Evolutionary conservation across 2,329 filamentous ascomycete genomes (phyloP).

Genomic region (Clonostachys sp.): DNA sequence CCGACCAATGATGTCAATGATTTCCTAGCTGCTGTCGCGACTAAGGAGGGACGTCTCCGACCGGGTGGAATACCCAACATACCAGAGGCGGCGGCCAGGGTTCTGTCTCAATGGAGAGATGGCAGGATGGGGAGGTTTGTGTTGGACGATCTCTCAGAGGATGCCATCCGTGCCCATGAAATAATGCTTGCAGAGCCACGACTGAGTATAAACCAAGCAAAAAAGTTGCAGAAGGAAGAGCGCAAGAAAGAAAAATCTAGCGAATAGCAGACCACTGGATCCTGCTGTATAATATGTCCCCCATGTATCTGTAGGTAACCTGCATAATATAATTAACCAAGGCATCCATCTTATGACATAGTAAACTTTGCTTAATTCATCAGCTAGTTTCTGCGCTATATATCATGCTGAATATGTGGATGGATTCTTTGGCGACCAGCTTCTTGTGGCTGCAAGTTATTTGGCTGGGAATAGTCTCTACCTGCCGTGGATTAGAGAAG

Average conservation of each 20-base stretch:
- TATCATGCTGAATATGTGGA: neutral
- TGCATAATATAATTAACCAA: too few relatives aligned
- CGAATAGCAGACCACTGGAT: constrained; percentile 5
- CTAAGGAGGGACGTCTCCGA: constrained; percentile 68
- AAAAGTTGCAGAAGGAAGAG: constrained; percentile 59
- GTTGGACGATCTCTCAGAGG: constrained; percentile 69
- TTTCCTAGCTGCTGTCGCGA: constrained; percentile 68
- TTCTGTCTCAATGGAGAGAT: constrained; percentile 76
- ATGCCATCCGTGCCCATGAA: constrained; percentile 46
- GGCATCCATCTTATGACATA: neutral
- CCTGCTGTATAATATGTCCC: too few relatives aligned
- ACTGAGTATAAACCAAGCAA: constrained; percentile 64
- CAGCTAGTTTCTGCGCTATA: too few relatives aligned
- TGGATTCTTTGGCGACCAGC: neutral
- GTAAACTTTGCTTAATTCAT: neutral
- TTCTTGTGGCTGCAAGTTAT: too few relatives aligned
- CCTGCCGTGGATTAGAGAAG: neutral
- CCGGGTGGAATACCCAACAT: constrained; percentile 68
- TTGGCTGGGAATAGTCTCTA: too few relatives aligned
- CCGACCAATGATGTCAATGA: constrained; percentile 83
- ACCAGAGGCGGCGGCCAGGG: constrained; percentile 71
- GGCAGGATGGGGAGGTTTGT: constrained; percentile 74
- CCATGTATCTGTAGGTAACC: too few relatives aligned
- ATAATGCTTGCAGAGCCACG: constrained; percentile 38
- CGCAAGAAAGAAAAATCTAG: constrained; percentile 37